Base-by-base conservation (phyloP, 2,329 filamentous ascomycete species). In the Fusarium devonianum region DNA sequence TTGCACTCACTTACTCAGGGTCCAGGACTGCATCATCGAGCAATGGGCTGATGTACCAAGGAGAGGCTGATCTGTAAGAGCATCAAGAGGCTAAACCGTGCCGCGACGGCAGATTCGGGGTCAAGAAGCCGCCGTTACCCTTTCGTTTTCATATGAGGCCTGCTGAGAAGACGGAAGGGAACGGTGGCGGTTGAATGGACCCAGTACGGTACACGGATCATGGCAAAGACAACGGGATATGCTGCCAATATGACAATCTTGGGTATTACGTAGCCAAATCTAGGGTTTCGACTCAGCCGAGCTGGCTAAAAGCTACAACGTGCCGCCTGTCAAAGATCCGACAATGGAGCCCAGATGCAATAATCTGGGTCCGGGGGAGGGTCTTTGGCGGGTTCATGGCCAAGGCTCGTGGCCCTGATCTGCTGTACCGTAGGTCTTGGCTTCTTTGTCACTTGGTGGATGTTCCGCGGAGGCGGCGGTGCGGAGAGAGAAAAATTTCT, bases 161-260 rank as follows among this genome's bases (percentile, higher is more conserved):
- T n/a, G n/a, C n/a, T n/a, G n/a, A n/a, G n/a, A n/a, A n/a, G n/a
- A n/a, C n/a, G n/a, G n/a, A n/a, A 38, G 53, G 51, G 51, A 33
- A 51, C 51, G 54, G 54, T n/a, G 51, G 55, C 42, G 51, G 54
- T n/a, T 57, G 54, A 42, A 55, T 50, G 50, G 53, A 29, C 53
- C 53, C 48, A 57, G 50, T 17, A 11, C 13, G 14, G 14, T 18
- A n/a, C n/a, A n/a, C n/a, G n/a, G n/a, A n/a, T n/a, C n/a, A n/a
- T n/a, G n/a, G n/a, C n/a, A n/a, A n/a, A n/a, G 19, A 34, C 13
- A 14, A 30, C 23, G 12, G 4, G 9, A 11, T 25, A 10, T 4
- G 23, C 4, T 25, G 9, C 11, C 11, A 4, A 12, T 12, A 26
- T 22, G 21, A 8, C 11, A 44, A 36, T 36, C 14, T 44, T 23